Base-by-base conservation (phyloP, 2,329 filamentous ascomycete species). In the Aspergillus sp. region DNA sequence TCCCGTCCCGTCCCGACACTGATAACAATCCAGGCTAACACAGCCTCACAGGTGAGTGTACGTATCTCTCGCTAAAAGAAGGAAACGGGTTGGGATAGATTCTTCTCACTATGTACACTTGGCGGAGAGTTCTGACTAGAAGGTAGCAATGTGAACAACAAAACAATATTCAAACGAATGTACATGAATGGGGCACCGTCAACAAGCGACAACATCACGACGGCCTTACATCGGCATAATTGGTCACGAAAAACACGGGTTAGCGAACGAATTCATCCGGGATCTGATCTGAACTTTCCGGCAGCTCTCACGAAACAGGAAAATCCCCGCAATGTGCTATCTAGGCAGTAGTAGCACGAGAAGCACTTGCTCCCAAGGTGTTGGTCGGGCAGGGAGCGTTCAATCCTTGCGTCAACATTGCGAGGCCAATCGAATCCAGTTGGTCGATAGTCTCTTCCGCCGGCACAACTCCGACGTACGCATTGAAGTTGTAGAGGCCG, bases 401-500 rank as follows among this genome's bases (percentile, higher is more conserved):
- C 64, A 77, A 60, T 5, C 75, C 74, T 47, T 73, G 61, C 4
- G 66, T 52, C 60, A 77, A 60, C 61, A 66, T 63, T 4, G 67
- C 60, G 38, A 72, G 57, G 15, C 76, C 80, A 45, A 68, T 74
- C 2, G 76, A 68, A 52, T 72, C 71, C 1, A 82, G 75, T 53
- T 71, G 67, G 58, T 81, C 79, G 31, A 76, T 64, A 3, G 62
- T 63, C 22, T 62, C 34, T 54, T 69, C 68, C 15, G 71, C 67
- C 25, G 83, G 82, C 3, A 85, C 73, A 1, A 77, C 82, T 15
- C 84, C 84, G 0, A 84, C 82, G 63, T 83, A 86, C 15, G 82
- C 79, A 61, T 86, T 86, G 75, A 82, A 86, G 72, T 86, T 86
- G 76, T 85, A 85, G 53, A 85, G 75, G 3, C 84, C 72, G 48